Percentiles rank a stretch among this genome's conserved stretches.
phyloP scores from a whole-genome alignment of 2,329 filamentous ascomycete species.

The Penicillium sp. region DNA sequence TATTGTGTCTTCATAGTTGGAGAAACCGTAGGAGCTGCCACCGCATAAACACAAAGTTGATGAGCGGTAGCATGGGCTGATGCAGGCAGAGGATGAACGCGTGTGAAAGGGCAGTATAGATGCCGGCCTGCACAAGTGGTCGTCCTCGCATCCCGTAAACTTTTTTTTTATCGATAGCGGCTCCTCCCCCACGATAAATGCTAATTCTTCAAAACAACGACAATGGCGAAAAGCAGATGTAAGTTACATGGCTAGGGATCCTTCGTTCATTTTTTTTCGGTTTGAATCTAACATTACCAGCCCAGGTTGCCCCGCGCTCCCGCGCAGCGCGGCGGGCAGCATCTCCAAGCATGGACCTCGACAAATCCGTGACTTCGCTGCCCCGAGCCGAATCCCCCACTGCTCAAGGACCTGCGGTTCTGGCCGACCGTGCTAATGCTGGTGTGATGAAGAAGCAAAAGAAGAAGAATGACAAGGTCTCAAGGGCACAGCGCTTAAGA shows the following conservation, averaged over 20 bases:
- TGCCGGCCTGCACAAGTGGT: conserved; percentile 28
- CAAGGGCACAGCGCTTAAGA: conserved; percentile 55
- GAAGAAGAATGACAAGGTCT: conserved; percentile 49
- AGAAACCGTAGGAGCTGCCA: conserved; percentile 15
- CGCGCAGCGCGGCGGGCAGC: conserved; percentile 60
- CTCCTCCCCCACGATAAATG: conserved; percentile 29
- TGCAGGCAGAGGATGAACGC: conserved; percentile 3
- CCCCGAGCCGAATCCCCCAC: conserved; percentile 43
- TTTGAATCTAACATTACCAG: conserved; percentile 34
- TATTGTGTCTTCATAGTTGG: conserved; percentile 40
- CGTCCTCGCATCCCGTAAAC: conserved; percentile 28
- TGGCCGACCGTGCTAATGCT: conserved; percentile 50
- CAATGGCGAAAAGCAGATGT: conserved; percentile 44
- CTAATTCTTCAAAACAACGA: conserved; percentile 21
- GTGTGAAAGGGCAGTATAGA: conserved; percentile 13
- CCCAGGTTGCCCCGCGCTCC: conserved; percentile 53
- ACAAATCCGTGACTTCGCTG: conserved; percentile 51
- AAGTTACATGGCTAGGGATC: conserved; percentile 15
- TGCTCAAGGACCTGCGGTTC: conserved; percentile 47
- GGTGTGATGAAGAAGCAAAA: conserved; percentile 57
- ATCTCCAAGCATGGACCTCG: conserved; percentile 55
- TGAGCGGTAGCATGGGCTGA: conserved; percentile 9
- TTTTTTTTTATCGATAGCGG: conserved; percentile 41
- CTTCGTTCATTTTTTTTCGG: background rate
- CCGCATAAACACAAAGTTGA: conserved; percentile 16